These are phyloP conservation scores for Trichocladium antarcticum DNA, from an alignment of 495 filamentous ascomycete genomes.

Conservation along the genomic window DNA sequence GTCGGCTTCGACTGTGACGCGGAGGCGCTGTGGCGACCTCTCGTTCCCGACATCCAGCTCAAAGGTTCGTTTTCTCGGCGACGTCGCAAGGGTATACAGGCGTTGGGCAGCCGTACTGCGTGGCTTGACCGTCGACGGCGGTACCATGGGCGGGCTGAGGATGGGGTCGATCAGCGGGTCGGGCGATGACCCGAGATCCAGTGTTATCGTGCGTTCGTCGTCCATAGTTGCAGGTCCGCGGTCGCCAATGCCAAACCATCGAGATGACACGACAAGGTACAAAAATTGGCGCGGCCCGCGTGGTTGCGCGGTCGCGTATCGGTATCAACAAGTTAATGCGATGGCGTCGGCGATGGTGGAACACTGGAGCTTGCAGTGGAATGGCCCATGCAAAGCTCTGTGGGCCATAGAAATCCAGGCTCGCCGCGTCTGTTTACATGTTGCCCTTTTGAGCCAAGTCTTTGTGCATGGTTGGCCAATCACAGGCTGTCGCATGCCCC, in stretches of 20 bases:
- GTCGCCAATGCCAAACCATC: neutral
- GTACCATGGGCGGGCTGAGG: constrained; percentile 15
- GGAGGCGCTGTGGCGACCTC: constrained; percentile 39
- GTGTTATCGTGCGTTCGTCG: constrained; percentile 20
- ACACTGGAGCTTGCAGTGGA: neutral
- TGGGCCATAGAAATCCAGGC: constrained; percentile 4
- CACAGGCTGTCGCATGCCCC: neutral
- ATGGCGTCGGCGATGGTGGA: constrained; percentile 1
- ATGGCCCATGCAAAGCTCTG: neutral
- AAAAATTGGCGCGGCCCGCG: neutral
- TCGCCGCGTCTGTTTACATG: constrained; percentile 14
- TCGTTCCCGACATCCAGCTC: constrained; percentile 43
- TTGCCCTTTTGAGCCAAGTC: constrained; percentile 3
- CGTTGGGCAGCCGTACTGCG: constrained; percentile 23
- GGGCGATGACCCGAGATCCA: constrained; percentile 37
- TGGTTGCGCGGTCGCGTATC: neutral
- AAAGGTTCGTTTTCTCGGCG: constrained; percentile 44
- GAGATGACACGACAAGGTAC: neutral
- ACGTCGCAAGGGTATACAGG: constrained; percentile 23
- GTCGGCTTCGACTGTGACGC: constrained; percentile 44
- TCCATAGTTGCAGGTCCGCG: constrained; percentile 9
- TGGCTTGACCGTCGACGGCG: constrained; percentile 19
- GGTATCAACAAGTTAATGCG: constrained; percentile 7
- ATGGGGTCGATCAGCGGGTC: constrained; percentile 36
- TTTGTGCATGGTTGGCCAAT: neutral